Percentiles rank a stretch among this genome's conserved stretches.
Evolutionary conservation across 2,329 filamentous ascomycete genomes (phyloP).

Genomic region (Aspergillus sp.): DNA sequence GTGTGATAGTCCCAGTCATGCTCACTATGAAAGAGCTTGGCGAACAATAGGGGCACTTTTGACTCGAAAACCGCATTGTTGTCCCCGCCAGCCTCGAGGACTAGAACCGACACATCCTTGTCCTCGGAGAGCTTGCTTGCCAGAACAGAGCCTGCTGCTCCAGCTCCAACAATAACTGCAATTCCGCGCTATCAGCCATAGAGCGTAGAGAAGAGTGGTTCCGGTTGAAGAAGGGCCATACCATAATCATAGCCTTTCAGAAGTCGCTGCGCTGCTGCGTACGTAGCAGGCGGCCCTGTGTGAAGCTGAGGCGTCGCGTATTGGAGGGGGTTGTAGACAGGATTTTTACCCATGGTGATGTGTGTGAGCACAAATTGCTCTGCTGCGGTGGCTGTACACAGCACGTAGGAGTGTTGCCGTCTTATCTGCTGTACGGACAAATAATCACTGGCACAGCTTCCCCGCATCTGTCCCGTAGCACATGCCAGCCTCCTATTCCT

Average conservation of each 20-base stretch:
- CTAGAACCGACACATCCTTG: constrained; percentile 14
- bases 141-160: constrained; percentile 18
- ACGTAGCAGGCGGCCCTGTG: constrained; percentile 11
- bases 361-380: no score
- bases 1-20: constrained; percentile 20
- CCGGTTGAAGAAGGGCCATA: background rate
- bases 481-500: no score
- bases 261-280: constrained; percentile 8
- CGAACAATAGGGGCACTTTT: constrained; percentile 14
- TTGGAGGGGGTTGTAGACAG: constrained; percentile 10
- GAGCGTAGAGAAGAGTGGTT: background rate
- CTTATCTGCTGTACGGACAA: no score
- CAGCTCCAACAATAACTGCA: constrained; percentile 17
- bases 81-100: constrained; percentile 19
- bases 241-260: constrained; percentile 17
- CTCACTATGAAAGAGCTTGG: constrained; percentile 13
- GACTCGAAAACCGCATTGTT: constrained; percentile 11
- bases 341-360: constrained; percentile 8
- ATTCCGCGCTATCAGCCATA: no score
- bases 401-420: no score
- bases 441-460: no score
- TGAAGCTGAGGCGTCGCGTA: constrained; percentile 14
- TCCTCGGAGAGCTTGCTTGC: constrained; percentile 20
- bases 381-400: no score
- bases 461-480: no score